phyloP scores from a whole-genome alignment of 2,329 filamentous ascomycete species.

The Mycocentrospora acerina region DNA sequence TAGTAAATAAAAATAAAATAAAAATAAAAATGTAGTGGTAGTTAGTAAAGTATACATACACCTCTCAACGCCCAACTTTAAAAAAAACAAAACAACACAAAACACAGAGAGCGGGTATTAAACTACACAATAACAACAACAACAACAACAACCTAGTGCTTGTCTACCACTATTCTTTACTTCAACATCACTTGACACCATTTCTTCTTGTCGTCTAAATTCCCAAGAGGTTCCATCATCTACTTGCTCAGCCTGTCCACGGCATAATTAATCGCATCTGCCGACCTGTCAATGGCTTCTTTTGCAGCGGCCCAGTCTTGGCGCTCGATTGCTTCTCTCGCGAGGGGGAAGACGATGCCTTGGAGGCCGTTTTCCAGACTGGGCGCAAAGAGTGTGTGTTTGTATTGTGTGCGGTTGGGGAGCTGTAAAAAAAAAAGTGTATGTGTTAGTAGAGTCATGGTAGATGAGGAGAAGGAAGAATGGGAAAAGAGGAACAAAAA shows the following conservation, averaged over 20 bases:
- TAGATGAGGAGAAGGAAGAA: background rate
- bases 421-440: conserved; percentile 50
- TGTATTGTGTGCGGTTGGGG: conserved; percentile 87
- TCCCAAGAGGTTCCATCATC: too few species aligned
- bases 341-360: conserved; percentile 72
- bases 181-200: too few species aligned
- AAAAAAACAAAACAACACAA: too few species aligned
- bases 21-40: too few species aligned
- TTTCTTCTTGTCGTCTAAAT: too few species aligned
- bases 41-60: too few species aligned
- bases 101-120: too few species aligned
- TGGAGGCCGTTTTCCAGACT: conserved; percentile 72
- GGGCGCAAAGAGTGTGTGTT: conserved; percentile 87
- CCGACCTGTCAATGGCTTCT: conserved; percentile 69
- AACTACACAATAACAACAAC: too few species aligned
- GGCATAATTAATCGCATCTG: conserved; percentile 65
- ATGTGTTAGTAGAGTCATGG: background rate
- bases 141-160: too few species aligned
- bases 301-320: conserved; percentile 71
- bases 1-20: too few species aligned
- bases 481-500: conserved; percentile 1
- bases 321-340: conserved; percentile 74
- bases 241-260: conserved; percentile 47
- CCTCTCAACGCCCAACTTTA: too few species aligned
- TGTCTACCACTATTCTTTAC: too few species aligned